Evolutionary conservation across 805 yeast species (phyloP), one percentile per base, ranked within the genome.

Genomic region (Starmerella scarabaei): DNA sequence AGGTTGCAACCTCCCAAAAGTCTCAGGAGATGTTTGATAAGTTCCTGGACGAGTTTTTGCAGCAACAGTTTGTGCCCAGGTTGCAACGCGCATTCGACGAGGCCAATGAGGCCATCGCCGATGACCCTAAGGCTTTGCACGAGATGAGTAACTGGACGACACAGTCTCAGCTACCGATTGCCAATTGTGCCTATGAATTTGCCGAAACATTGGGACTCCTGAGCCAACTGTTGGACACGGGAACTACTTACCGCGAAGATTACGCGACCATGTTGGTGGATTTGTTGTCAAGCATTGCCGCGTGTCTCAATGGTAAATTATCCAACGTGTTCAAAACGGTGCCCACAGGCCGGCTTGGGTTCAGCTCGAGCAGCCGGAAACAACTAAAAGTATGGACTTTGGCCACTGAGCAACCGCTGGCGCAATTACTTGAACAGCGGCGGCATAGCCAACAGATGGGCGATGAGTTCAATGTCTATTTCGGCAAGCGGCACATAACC

Each of bases 41-140:
- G 52, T 57, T 82, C 54, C 75, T 82, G 55, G 67, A 68, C 21
- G 65, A 66, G 3, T 80, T 79, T 49, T 75, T 86, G 83, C 66
- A 64, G 33, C 59, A 62, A 8, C 68, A 73, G 4, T 84, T 79
- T 51, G 64, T 80, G 35, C 75, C 84, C 1, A 72, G 73, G 32
- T 63, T 85, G 14, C 74, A 74, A 35, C 69, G 66, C 27, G 70
- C 76, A 1, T 60, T 84, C 17, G 62, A 67, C 24, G 52, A 58
- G 27, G 66, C 73, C 12, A 79, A 80, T 52, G 67, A 68, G 8
- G 68, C 64, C 16, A 59, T 66, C 20, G 61, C 70, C 50, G 61
- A 64, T 38, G 53, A 60, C 32, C 52, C 59, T 28, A 62, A 65
- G 39, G 58, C 72, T 1, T 57, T 63, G 40, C 55, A 63, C 29